A percentile compares a stretch with the other conserved stretches of the same genome.
These are phyloP conservation scores for Blattamonas nauphoetae DNA, from an alignment of 78 protist genomes.

Conservation along the genomic window DNA sequence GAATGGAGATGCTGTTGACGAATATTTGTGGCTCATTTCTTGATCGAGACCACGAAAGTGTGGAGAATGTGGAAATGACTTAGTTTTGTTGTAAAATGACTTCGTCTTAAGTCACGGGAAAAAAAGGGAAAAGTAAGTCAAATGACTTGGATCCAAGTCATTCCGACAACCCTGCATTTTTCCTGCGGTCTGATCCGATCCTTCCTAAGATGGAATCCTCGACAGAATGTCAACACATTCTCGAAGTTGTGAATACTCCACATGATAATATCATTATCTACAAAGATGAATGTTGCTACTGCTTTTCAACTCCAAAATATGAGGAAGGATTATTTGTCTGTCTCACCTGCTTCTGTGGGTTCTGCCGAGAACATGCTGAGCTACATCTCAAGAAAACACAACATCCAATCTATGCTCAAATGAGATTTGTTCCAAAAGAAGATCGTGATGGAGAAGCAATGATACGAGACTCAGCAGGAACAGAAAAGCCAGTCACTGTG, in stretches of 20 bases:
- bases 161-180: too few relatives aligned
- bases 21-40: too few relatives aligned
- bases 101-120: too few relatives aligned
- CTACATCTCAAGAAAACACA: neutral
- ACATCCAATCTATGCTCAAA: neutral
- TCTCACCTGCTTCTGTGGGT: constrained; percentile 3
- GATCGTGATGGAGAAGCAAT: neutral
- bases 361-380: neutral
- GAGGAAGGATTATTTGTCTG: constrained; percentile 21
- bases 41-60: too few relatives aligned
- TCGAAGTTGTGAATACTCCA: neutral
- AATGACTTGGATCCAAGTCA: too few relatives aligned
- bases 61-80: too few relatives aligned
- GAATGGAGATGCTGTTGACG: too few relatives aligned
- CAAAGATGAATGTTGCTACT: constrained; percentile 24
- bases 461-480: neutral
- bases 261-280: neutral
- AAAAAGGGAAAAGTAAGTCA: too few relatives aligned
- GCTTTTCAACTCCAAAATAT: neutral
- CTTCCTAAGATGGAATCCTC: too few relatives aligned
- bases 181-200: too few relatives aligned
- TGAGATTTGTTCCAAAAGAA: neutral
- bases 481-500: neutral
- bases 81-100: too few relatives aligned
- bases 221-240: neutral